phyloP scores from a whole-genome alignment of 768 basidiomycete genomes.

The Tricholoma matsutake region DNA sequence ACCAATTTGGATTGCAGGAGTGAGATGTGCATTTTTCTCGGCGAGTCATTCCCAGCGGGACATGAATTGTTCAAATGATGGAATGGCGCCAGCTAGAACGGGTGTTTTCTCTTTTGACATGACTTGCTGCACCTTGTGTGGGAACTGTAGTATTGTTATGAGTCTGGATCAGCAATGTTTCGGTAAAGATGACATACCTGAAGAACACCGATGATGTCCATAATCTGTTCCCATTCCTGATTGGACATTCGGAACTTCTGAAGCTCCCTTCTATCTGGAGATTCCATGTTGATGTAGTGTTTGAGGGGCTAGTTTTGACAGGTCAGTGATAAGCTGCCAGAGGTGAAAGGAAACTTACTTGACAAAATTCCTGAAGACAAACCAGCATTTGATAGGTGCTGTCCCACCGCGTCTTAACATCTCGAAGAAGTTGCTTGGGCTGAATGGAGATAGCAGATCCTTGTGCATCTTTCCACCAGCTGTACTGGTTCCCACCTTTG shows the following conservation, averaged over 20 bases:
- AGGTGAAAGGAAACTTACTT: constrained; percentile 5
- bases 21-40: background rate
- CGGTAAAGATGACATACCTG: background rate
- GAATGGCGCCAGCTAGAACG: constrained; percentile 8
- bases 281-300: background rate
- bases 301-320: constrained; percentile 3
- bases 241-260: constrained; percentile 1
- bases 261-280: background rate
- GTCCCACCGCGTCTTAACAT: constrained; percentile 16
- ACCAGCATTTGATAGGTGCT: constrained; percentile 13
- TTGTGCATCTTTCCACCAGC: background rate
- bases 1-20: constrained; percentile 4
- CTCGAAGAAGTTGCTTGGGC: constrained; percentile 1
- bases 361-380: constrained; percentile 10
- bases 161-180: too few relatives aligned
- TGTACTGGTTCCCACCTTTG: background rate
- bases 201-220: constrained; percentile 13
- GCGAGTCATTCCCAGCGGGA: constrained; percentile 2
- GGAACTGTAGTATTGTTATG: background rate
- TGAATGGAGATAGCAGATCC: background rate
- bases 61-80: constrained; percentile 14
- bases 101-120: constrained; percentile 15
- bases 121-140: constrained; percentile 13
- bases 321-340: background rate
- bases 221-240: constrained; percentile 10